Base-by-base conservation (phyloP, 1,284 basidiomycete genomes). In the Ganoderma lucidum region DNA sequence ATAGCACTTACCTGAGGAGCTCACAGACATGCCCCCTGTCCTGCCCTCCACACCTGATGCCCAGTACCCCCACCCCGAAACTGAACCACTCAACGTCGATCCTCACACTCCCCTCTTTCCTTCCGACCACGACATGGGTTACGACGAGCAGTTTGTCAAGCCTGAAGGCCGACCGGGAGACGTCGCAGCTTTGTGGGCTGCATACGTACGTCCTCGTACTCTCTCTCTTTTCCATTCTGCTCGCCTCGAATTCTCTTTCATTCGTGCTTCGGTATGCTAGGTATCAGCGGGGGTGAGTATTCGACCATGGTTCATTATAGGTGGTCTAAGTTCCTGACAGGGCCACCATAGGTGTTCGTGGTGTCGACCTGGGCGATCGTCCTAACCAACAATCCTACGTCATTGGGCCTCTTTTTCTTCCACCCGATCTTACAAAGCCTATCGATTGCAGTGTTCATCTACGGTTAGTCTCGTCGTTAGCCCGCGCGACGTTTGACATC, bases 341-440 rank as follows among this genome's bases (percentile, higher is more conserved):
- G 23, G 6, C 28, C 39, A 10, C 9, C 28, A 1, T 37, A 90
- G 89, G 75, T 86, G 58, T 82, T 89, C 73, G 74, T 83, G 19
- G 56, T 82, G 17, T 66, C 82, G 55, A 86, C 88, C n/a, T 91
- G 91, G 89, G 69, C 78, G n/a, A 80, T 83, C 64, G 77, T 42
- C 41, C 76, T 91, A 58, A 79, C 77, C 67, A 88, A 85, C 65
- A 74, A 86, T 67, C 89, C 88, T 1, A 73, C 76, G 28, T 75
- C 79, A 1, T 78, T 86, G 3, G 86, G 87, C 19, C 90, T 88
- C 87, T 93, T 92, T 77, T 84, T 84, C 6, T 86, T 86, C 73
- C 92, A 93, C 74, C 91, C 91, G 0, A 78, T 86, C 2, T 76
- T 93, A 3, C 89, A 93, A 74, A 87, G 83, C 35, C 77, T 89